Base-by-base conservation (phyloP, 2,329 filamentous ascomycete species). In the Hymenotorrendiella dingleyae region DNA sequence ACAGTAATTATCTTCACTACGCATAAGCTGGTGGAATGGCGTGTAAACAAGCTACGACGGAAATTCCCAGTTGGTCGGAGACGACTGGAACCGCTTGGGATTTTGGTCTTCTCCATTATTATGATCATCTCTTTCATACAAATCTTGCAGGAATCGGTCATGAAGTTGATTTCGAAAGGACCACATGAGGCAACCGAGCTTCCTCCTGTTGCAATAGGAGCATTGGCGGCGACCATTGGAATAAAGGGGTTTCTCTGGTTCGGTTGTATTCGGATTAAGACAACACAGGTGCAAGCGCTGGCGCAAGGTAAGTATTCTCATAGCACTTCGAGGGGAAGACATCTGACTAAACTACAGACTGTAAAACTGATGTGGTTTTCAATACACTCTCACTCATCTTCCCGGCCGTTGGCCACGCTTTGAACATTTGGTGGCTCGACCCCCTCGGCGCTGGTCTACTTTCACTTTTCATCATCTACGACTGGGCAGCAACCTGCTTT, bases 361-460 rank as follows among this genome's bases (percentile, higher is more conserved):
- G 75, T 63, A 78, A 79, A 52, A 76, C 73, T 0, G 76, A 80
- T 46, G 76, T 80, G 7, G 68, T 74, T 48, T 80, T 80, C 66
- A 80, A 80, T 58, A 75, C 74, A 0, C 64, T 78, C 3, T 79
- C 75, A 2, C 66, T 80, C 1, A 62, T 77, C 4, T 80, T 80
- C 54, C 76, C 76, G 0, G 65, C 78, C 26, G 68, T 83, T 29
- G 80, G 80, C 2, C 65, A 73, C 49, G 64, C 71, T 30, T 64
- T 72, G 3, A 59, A 73, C 19, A 54, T 80, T 16, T 83, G 79
- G 79, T 83, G 78, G 79, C 67, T 84, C 4, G 80, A 84, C 56
- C 64, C 68, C 4, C 64, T 72, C 0, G 80, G 79, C 21, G 32
- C 32, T 9, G 32, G 32, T 8, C 32, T 35, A 7, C 32, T 35